Evolutionary conservation across 495 filamentous ascomycete species (phyloP).

Genomic region (Immersiella caudata): DNA sequence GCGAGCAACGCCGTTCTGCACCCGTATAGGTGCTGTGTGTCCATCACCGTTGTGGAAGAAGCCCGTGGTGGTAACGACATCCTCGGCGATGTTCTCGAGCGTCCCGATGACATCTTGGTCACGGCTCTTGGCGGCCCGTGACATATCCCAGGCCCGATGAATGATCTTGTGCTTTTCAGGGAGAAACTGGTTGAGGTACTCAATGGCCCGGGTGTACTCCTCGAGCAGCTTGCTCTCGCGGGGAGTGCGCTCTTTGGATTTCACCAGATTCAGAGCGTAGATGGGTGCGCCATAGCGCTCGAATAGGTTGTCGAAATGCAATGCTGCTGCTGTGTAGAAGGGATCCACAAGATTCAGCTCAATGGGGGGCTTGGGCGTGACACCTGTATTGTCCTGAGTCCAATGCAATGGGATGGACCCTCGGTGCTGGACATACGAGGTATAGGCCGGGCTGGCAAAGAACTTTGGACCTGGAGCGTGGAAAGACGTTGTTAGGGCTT

Average conservation of each 20-base stretch:
- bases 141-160: slow-evolving; percentile 98
- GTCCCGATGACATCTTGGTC: slow-evolving; percentile 94
- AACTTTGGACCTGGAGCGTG: slow-evolving; percentile 86
- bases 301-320: slow-evolving; percentile 97
- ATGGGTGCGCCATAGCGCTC: slow-evolving; percentile 90
- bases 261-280: slow-evolving; percentile 92
- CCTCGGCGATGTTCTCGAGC: slow-evolving; percentile 84
- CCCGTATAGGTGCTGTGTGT: slow-evolving; percentile 60
- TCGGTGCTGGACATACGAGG: slow-evolving; percentile 94
- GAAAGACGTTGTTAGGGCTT: slow-evolving; percentile 90
- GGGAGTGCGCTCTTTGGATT: slow-evolving; percentile 85
- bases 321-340: slow-evolving; percentile 91
- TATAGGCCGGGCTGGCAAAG: slow-evolving; percentile 87
- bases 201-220: slow-evolving; percentile 86
- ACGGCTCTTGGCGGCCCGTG: slow-evolving; percentile 88
- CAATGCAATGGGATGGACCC: slow-evolving; percentile 97
- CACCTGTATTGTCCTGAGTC: slow-evolving; percentile 96
- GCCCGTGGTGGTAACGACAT: slow-evolving; percentile 79
- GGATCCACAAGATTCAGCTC: slow-evolving; percentile 92
- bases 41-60: slow-evolving; percentile 92
- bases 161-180: slow-evolving; percentile 82
- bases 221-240: slow-evolving; percentile 87
- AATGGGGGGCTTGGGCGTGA: slow-evolving; percentile 93
- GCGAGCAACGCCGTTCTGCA: slow-evolving; percentile 90
- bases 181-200: slow-evolving; percentile 93